Evolutionary conservation across 768 basidiomycete species (phyloP).

Genomic region (Candolleomyces aberdarensis): DNA sequence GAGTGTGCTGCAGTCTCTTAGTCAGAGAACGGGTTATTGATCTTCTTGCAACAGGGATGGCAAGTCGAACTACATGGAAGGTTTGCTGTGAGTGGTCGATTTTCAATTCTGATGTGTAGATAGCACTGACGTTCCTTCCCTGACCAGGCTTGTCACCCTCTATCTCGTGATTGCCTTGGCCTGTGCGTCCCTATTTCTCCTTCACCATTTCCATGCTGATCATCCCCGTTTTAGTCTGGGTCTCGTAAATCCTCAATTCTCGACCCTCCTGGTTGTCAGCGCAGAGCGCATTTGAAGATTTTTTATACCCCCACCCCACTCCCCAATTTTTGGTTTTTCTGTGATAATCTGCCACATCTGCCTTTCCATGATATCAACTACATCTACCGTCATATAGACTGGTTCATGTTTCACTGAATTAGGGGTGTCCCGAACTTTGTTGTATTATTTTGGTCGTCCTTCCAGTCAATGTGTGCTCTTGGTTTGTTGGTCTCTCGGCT

Average conservation of each 20-base stretch:
- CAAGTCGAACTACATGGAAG: conserved; percentile 91
- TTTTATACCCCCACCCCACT: too few relatives aligned
- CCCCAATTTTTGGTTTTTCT: too few relatives aligned
- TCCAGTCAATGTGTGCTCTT: too few relatives aligned
- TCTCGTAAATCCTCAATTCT: conserved; percentile 16
- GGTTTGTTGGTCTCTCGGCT: too few relatives aligned
- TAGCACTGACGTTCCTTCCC: conserved; percentile 28
- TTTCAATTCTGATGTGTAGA: conserved; percentile 23
- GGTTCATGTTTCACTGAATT: too few relatives aligned
- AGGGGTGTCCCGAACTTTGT: too few relatives aligned
- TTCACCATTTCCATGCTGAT: neutral
- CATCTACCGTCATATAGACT: too few relatives aligned
- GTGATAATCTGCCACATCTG: too few relatives aligned
- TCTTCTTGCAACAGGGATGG: conserved; percentile 54
- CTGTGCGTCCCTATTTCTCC: conserved; percentile 43
- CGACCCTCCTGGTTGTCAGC: too few relatives aligned
- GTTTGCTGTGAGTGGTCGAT: conserved; percentile 55
- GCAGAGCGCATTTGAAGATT: too few relatives aligned
- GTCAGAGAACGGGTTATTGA: neutral
- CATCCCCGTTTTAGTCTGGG: conserved; percentile 22
- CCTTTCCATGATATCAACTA: too few relatives aligned
- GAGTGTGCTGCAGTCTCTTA: conserved; percentile 21
- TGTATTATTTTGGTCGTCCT: too few relatives aligned
- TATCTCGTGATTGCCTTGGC: conserved; percentile 82
- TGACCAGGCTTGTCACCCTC: conserved; percentile 51